phyloP scores from a whole-genome alignment of 345 rosid species.

The Cardamine occulta region DNA sequence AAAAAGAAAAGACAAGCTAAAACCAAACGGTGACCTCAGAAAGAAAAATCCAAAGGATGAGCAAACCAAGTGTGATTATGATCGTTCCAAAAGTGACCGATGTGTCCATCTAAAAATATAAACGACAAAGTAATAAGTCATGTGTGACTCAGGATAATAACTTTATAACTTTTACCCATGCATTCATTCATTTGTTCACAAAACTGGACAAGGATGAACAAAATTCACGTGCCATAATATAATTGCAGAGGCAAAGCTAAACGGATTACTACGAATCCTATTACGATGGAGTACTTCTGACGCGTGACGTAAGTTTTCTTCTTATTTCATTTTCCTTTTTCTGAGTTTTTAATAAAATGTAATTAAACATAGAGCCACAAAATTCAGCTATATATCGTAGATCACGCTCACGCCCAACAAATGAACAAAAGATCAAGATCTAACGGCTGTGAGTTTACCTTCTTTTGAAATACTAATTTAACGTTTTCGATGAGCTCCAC shows the following conservation, averaged over 20 bases:
- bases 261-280: conserved; percentile 39
- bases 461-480: neutral
- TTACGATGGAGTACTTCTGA: conserved; percentile 24
- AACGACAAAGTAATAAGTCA: conserved; percentile 23
- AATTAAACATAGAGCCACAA: conserved; percentile 4
- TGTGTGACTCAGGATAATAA: conserved; percentile 3
- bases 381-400: neutral
- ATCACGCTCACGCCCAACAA: neutral
- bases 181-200: conserved; percentile 12
- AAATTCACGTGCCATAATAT: conserved; percentile 16
- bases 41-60: neutral
- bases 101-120: neutral
- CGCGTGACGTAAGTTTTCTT: conserved; percentile 29
- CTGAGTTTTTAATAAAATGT: neutral
- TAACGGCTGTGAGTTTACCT: neutral
- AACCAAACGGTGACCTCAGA: neutral
- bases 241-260: conserved; percentile 15
- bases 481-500: neutral
- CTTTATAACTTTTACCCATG: neutral
- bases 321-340: neutral
- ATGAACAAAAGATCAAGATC: neutral
- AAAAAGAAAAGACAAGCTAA: neutral
- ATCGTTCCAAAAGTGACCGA: conserved; percentile 1
- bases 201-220: neutral
- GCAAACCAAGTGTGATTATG: conserved; percentile 3